These are phyloP conservation scores for Epichloe festucae DNA, from an alignment of 2,329 filamentous ascomycete species.

Conservation along the genomic window DNA sequence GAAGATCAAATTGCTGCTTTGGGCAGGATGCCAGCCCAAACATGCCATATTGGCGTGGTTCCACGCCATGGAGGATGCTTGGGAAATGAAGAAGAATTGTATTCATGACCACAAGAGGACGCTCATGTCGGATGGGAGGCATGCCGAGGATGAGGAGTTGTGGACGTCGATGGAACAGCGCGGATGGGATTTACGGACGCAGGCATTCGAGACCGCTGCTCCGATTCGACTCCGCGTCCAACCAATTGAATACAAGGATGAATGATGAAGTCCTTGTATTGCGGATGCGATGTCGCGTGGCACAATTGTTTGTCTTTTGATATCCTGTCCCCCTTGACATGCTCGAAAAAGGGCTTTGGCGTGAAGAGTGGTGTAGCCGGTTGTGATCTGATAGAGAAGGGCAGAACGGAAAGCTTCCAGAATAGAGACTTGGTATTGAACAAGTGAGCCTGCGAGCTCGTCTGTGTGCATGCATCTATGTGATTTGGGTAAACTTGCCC, in stretches of 20 bases:
- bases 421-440: background rate
- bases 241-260: slow-evolving; percentile 13
- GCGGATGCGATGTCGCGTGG: too few species aligned
- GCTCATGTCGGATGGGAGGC: slow-evolving; percentile 4
- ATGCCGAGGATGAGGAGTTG: slow-evolving; percentile 11
- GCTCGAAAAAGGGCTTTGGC: too few species aligned
- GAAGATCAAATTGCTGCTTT: slow-evolving; percentile 23
- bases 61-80: slow-evolving; percentile 23
- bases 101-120: slow-evolving; percentile 9
- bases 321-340: background rate
- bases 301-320: too few species aligned
- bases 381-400: background rate
- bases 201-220: slow-evolving; percentile 24
- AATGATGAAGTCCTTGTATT: slow-evolving; percentile 6
- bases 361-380: too few species aligned
- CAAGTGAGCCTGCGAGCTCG: background rate
- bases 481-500: background rate
- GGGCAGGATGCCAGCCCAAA: slow-evolving; percentile 14
- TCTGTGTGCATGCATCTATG: background rate
- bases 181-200: slow-evolving; percentile 23
- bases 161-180: slow-evolving; percentile 16
- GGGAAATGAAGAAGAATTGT: slow-evolving; percentile 15
- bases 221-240: slow-evolving; percentile 20
- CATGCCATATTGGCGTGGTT: slow-evolving; percentile 25
- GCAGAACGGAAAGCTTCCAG: background rate